phyloP scores from a whole-genome alignment of 768 basidiomycete genomes.

The Macrocybe gigantea region DNA sequence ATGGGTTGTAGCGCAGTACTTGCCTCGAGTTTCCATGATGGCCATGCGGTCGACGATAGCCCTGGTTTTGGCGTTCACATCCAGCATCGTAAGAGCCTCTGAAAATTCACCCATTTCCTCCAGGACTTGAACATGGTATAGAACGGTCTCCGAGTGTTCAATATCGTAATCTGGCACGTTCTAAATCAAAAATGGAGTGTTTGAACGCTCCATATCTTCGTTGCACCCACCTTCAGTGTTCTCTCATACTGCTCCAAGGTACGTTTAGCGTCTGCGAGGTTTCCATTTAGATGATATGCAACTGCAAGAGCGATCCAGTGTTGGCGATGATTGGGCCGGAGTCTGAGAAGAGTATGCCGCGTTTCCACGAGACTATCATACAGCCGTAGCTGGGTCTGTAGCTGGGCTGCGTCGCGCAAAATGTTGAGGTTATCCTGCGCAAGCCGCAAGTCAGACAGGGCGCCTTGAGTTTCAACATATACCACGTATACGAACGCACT shows the following conservation, averaged over 20 bases:
- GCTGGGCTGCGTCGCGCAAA: conserved; percentile 80
- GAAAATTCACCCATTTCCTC: conserved; percentile 64
- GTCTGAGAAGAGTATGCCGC: conserved; percentile 69
- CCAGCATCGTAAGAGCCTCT: conserved; percentile 58
- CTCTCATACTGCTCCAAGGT: conserved; percentile 68
- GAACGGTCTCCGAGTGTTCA: conserved; percentile 77
- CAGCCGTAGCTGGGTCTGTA: conserved; percentile 83
- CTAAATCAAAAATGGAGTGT: conserved; percentile 25
- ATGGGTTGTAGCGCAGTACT: conserved; percentile 7
- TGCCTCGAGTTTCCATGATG: conserved; percentile 66
- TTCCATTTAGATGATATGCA: conserved; percentile 81
- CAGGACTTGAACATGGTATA: conserved; percentile 71
- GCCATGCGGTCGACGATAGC: conserved; percentile 66
- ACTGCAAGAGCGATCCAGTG: conserved; percentile 91
- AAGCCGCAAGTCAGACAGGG: background rate
- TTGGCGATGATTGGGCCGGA: conserved; percentile 77
- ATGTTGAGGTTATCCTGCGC: conserved; percentile 90
- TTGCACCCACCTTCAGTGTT: conserved; percentile 59
- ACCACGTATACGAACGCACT: conserved; percentile 36
- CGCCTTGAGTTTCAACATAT: background rate
- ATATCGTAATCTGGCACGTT: conserved; percentile 74
- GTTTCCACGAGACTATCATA: conserved; percentile 78
- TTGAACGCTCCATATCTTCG: background rate
- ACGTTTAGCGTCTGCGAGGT: conserved; percentile 61
- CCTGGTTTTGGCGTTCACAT: conserved; percentile 56